A percentile compares a stretch with the other conserved stretches of the same genome.
These are phyloP conservation scores for Calocybe gambosa DNA, from an alignment of 1,284 basidiomycete genomes.

Conservation along the genomic window DNA sequence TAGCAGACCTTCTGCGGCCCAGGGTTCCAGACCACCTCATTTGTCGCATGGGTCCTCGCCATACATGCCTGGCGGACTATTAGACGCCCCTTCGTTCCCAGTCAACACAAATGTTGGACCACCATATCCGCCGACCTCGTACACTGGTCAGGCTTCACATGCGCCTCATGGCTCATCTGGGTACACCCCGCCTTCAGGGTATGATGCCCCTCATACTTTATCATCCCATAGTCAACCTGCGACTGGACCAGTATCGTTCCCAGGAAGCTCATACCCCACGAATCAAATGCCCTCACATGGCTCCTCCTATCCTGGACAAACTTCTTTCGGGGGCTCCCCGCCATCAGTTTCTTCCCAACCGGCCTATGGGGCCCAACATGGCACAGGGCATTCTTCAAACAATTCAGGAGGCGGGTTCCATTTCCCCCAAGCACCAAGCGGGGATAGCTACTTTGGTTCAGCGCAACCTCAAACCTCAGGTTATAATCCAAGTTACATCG, in stretches of 20 bases:
- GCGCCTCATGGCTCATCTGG: conserved; percentile 5
- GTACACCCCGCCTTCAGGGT: conserved; percentile 7
- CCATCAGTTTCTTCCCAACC: conserved; percentile 4
- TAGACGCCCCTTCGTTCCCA: conserved; percentile 16
- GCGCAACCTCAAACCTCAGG: conserved; percentile 12
- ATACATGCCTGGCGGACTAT: neutral
- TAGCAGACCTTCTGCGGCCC: conserved; percentile 8
- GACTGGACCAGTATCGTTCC: conserved; percentile 13
- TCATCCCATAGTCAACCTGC: conserved; percentile 20
- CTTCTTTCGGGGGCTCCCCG: conserved; percentile 8
- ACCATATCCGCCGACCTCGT: conserved; percentile 11
- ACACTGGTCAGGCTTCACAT: conserved; percentile 6
- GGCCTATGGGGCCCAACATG: conserved; percentile 8
- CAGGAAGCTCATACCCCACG: conserved; percentile 17
- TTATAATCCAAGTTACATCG: conserved; percentile 15
- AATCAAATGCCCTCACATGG: conserved; percentile 15
- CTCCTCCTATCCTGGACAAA: conserved; percentile 15
- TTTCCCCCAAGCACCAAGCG: conserved; percentile 24
- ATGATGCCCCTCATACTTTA: conserved; percentile 14
- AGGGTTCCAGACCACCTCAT: conserved; percentile 4
- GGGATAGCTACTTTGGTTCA: conserved; percentile 17
- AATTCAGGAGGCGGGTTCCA: conserved; percentile 16
- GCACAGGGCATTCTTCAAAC: conserved; percentile 8
- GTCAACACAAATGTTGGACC: conserved; percentile 8
- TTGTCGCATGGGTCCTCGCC: neutral